Evolutionary conservation across 1,139 yeast species (phyloP).

Genomic region (Lodderomyces pseudojiufengensis): DNA sequence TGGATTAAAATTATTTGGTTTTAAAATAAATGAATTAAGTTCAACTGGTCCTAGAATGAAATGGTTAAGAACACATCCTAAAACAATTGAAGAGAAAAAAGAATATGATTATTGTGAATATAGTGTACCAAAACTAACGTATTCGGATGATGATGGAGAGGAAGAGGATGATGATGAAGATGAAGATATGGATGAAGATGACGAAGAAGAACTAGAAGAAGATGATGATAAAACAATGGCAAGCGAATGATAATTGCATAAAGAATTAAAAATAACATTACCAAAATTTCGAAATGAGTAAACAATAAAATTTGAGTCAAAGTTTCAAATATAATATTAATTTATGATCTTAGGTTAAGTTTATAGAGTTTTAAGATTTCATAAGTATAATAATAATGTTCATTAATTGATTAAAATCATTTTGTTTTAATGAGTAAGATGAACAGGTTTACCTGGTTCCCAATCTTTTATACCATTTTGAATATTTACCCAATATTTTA

Average conservation of each 20-base stretch:
- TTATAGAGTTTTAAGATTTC: no score
- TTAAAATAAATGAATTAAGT: constrained; percentile 71
- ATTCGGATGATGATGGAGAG: constrained; percentile 26
- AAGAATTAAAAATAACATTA: not conserved
- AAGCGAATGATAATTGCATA: constrained; percentile 24
- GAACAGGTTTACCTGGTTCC: constrained; percentile 69
- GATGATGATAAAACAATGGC: constrained; percentile 48
- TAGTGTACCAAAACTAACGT: constrained; percentile 38
- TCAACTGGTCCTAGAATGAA: constrained; percentile 88
- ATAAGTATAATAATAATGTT: no score
- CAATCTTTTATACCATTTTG: constrained; percentile 71
- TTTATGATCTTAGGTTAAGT: no score
- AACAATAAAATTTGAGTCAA: no score
- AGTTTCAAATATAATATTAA: no score
- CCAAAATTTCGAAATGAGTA: no score
- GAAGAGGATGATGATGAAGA: constrained; percentile 24
- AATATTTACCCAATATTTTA: constrained; percentile 85
- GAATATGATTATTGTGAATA: constrained; percentile 66
- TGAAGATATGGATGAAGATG: constrained; percentile 23
- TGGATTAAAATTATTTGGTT: constrained; percentile 83
- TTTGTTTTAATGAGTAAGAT: constrained; percentile 56
- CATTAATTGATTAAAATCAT: no score
- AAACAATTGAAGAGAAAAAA: constrained; percentile 49
- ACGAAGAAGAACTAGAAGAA: constrained; percentile 18
- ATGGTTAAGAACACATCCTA: constrained; percentile 84